A percentile compares a stretch with the other conserved stretches of the same genome.
Conservation (phyloP, 768 basidiomycete species). For the Russula abietina region DNA sequence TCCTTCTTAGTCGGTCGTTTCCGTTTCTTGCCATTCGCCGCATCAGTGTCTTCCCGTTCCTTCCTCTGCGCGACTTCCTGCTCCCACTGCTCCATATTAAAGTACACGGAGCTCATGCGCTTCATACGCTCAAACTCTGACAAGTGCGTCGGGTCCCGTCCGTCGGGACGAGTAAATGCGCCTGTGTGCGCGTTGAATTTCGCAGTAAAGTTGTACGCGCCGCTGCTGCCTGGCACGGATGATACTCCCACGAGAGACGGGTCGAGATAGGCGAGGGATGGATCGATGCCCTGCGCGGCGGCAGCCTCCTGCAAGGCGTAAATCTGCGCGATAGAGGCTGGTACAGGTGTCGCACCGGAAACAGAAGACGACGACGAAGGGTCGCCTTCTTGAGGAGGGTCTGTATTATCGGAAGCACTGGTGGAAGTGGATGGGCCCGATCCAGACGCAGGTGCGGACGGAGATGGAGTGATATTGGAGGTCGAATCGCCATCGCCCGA, state of each 20-base stretch:
- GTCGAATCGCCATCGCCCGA: not conserved
- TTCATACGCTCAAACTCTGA: slow-evolving; percentile 77
- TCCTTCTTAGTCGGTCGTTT: slow-evolving; percentile 80
- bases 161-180: slow-evolving; percentile 58
- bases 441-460: not conserved
- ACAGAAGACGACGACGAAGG: slow-evolving; percentile 29
- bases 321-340: slow-evolving; percentile 33
- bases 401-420: slow-evolving; percentile 26
- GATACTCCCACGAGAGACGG: slow-evolving; percentile 47
- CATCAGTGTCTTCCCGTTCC: slow-evolving; percentile 40
- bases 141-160: slow-evolving; percentile 67
- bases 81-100: slow-evolving; percentile 80
- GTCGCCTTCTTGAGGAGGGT: slow-evolving; percentile 18
- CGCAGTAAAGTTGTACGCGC: slow-evolving; percentile 46
- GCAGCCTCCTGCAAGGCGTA: slow-evolving; percentile 62
- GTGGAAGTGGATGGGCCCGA: slow-evolving; percentile 25
- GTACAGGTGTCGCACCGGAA: slow-evolving; percentile 27
- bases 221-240: slow-evolving; percentile 36
- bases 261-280: slow-evolving; percentile 73
- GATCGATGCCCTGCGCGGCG: slow-evolving; percentile 75
- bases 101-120: slow-evolving; percentile 85
- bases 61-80: slow-evolving; percentile 50
- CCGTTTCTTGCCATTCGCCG: slow-evolving; percentile 60
- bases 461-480: slow-evolving; percentile 14
- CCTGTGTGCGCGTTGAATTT: slow-evolving; percentile 82